Base-by-base conservation (phyloP, 1,284 basidiomycete genomes). In the Fistulinella cinereoalba region DNA sequence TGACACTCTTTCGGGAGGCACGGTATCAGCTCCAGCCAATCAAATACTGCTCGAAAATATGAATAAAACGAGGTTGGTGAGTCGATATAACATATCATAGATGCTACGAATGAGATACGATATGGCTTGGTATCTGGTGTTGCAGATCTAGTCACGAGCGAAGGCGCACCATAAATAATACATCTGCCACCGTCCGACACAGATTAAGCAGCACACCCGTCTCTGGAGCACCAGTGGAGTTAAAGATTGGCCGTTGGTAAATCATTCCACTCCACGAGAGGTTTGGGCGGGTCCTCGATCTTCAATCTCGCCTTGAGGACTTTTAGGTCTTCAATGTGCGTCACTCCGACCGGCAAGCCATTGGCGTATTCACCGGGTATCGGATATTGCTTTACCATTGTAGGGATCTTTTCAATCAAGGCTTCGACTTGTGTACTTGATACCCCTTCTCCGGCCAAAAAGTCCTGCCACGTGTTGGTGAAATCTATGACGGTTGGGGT, bases 231-330 rank as follows among this genome's bases (percentile, higher is more conserved):
- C n/a, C n/a, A n/a, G 21, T 18, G 8, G 18, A 18, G 19, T 68
- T 66, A 79, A 31, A 71, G 68, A 54, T 67, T 77, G 3, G 76
- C 55, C 9, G 56, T 56, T n/a, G 81, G 83, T 48, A 86, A 68
- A 67, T 88, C 85, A 36, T 75, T 77, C 84, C 84, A 88, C 46
- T 81, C 67, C 1, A 80, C 78, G 52, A 87, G 68, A 3, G 85
- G 79, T 32, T 70, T 74, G n/a, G 81, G 75, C 52, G 71, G 68
- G 19, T 71, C 69, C 3, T 81, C 75, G n/a, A 70, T 61, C 43
- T 57, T 58, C 38, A 96, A 66, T 7, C 71, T 60, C 25, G 77
- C 74, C 71, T 85, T 93, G 76, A 95, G 95, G 21, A 62, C 67
- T 46, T 79, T 71, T n/a, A 84, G 66, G 60, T 95, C 85, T 47